Evolutionary conservation across 176 grass and related monocot genomes (phyloP), one percentile per base, ranked within the genome.

Genomic region (Microstegium vimineum): DNA sequence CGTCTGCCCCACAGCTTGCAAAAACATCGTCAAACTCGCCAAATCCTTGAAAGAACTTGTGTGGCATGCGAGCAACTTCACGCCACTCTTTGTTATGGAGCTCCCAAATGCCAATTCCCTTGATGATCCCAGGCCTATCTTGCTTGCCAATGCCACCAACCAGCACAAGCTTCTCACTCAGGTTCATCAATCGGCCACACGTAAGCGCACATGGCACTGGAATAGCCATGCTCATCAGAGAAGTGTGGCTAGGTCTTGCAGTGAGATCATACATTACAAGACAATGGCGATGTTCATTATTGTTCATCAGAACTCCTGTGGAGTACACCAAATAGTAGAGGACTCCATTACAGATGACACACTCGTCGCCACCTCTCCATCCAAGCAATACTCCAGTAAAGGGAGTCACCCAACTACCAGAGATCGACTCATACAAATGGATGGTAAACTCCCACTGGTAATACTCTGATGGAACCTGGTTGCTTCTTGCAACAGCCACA

Each of bases 41-140:
- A 81, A 97, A 97, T 74, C 94, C 94, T 67, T 97, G 94, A 67
- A 97, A 97, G 73, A 90, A 94, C 71, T 88, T 97, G 62, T 90
- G 89, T 75, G 94, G 94, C 94, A 97, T 97, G 60, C 85, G 82
- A 83, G 94, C 82, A 76, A 97, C 82, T 62, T 94, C 91, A 40
- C 46, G 73, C 94, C 94, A 97, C 57, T 82, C 87, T 75, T 91
- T 90, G 42, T 84, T 85, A 56, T 61, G 74, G 66, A 97, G 83
- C 62, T 94, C 94, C 94, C 94, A 97, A 40, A 97, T 88, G 4
- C 94, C 94, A 69, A 97, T 97, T 75, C 94, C 94, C 89, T 97
- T 97, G 56, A 97, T 93, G 77, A 97, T 89, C 36, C 89, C 94
- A 11, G 94, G 94, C 17, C 91, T 80, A 67, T 97, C 94, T 62